phyloP scores from a whole-genome alignment of 495 filamentous ascomycete genomes.

The Chaetomium fimeti region DNA sequence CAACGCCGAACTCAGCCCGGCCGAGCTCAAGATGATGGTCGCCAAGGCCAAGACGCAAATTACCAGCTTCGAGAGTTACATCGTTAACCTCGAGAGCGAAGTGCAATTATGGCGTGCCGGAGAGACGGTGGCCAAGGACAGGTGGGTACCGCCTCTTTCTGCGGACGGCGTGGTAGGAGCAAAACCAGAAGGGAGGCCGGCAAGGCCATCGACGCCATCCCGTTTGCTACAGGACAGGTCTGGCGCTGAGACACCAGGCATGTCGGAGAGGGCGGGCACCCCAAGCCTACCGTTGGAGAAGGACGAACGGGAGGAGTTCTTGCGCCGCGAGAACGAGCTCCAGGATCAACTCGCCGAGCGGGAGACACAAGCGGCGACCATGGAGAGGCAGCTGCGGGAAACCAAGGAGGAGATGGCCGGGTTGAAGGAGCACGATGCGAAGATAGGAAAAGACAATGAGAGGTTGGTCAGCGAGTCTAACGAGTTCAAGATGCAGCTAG shows the following conservation, averaged over 20 bases:
- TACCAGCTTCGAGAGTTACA: constrained; percentile 81
- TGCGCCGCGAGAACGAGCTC: constrained; percentile 91
- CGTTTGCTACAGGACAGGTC: constrained; percentile 70
- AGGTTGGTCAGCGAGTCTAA: constrained; percentile 78
- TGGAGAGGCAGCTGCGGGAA: constrained; percentile 75
- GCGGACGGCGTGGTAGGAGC: constrained; percentile 58
- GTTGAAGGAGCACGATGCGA: constrained; percentile 77
- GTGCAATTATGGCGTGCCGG: constrained; percentile 82
- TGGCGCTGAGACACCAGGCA: constrained; percentile 65
- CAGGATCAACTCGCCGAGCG: constrained; percentile 95
- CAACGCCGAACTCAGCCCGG: constrained; percentile 93
- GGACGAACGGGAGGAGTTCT: constrained; percentile 94
- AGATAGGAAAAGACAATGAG: constrained; percentile 83
- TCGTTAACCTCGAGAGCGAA: constrained; percentile 80
- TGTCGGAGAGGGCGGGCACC: constrained; percentile 75
- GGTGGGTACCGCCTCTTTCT: constrained; percentile 56
- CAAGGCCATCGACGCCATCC: constrained; percentile 78
- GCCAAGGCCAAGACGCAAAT: constrained; percentile 89
- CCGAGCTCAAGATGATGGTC: constrained; percentile 86
- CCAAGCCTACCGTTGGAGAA: constrained; percentile 87
- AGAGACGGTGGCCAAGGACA: constrained; percentile 84
- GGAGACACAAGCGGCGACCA: constrained; percentile 73
- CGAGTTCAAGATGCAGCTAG: constrained; percentile 90
- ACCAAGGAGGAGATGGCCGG: constrained; percentile 77
- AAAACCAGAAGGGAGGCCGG: constrained; percentile 59